Conservation (phyloP, 352 stramenopile species). For the Globisporangium yorkense region DNA sequence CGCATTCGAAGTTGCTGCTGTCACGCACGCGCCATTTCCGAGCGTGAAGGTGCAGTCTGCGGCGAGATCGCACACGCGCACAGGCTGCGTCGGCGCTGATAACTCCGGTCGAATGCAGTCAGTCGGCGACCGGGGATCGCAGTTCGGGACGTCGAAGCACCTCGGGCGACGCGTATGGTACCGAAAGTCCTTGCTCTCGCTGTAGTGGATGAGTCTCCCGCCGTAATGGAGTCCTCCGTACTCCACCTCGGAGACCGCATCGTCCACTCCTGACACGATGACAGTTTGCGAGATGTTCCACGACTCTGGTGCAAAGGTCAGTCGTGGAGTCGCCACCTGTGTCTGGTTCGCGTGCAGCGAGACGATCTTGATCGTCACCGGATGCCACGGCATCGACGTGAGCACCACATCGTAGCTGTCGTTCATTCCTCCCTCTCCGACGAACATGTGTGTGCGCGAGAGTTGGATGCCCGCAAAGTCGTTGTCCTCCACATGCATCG, state of each 20-base stretch:
- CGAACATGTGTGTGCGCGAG: slow-evolving; percentile 51
- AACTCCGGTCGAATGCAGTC: slow-evolving; percentile 23
- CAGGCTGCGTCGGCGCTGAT: background rate
- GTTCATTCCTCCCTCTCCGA: slow-evolving; percentile 43
- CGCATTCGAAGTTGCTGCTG: slow-evolving; percentile 2
- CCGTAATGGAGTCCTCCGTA: slow-evolving; percentile 55
- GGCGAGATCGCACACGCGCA: slow-evolving; percentile 50
- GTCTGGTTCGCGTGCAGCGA: slow-evolving; percentile 44
- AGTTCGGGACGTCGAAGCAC: slow-evolving; percentile 61
- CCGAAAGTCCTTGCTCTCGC: slow-evolving; percentile 45
- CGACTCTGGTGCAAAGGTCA: slow-evolving; percentile 33
- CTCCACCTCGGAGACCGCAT: slow-evolving; percentile 51
- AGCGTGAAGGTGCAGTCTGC: slow-evolving; percentile 30
- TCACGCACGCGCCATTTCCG: slow-evolving; percentile 51
- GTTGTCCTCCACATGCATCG: slow-evolving; percentile 68
- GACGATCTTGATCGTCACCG: slow-evolving; percentile 38
- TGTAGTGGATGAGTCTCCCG: slow-evolving; percentile 48
- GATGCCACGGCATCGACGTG: slow-evolving; percentile 48
- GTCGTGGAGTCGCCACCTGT: slow-evolving; percentile 12
- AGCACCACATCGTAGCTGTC: slow-evolving; percentile 59
- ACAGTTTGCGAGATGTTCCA: slow-evolving; percentile 54
- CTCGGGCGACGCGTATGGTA: slow-evolving; percentile 54
- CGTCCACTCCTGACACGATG: slow-evolving; percentile 45
- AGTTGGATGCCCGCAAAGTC: slow-evolving; percentile 45
- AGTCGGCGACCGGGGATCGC: slow-evolving; percentile 22